Conservation (phyloP, 2,329 filamentous ascomycete species). For the Colletotrichum endophyticum region DNA sequence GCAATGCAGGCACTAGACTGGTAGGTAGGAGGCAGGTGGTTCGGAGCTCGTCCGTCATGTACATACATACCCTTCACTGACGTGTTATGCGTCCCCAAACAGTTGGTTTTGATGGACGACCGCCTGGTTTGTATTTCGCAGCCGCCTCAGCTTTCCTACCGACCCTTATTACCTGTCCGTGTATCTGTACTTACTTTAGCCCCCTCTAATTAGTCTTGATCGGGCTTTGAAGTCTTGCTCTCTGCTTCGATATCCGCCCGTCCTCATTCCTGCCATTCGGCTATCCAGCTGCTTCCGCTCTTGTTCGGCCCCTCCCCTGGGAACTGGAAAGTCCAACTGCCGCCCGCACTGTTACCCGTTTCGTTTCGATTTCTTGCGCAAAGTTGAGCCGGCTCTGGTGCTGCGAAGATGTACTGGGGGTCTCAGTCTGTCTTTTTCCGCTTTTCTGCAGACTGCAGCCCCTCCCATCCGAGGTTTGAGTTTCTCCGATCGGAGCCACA, state of each 20-base stretch:
- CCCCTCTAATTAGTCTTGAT: background rate
- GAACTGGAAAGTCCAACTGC: background rate
- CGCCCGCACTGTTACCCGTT: constrained; percentile 12
- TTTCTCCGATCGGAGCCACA: constrained; percentile 5
- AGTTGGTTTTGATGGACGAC: background rate
- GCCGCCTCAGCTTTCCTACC: background rate
- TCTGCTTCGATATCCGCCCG: background rate
- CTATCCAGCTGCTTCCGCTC: background rate
- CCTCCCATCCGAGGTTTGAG: constrained; percentile 1
- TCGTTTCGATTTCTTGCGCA: constrained; percentile 10
- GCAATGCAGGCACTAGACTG: background rate
- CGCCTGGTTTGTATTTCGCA: background rate
- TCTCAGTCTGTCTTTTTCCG: background rate
- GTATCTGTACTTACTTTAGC: background rate
- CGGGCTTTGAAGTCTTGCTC: background rate
- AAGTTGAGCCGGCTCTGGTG: background rate
- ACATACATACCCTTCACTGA: background rate
- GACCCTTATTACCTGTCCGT: background rate
- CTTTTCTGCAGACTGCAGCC: background rate
- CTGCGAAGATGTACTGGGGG: background rate
- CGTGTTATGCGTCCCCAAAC: background rate
- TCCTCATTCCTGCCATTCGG: background rate
- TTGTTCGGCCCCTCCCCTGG: background rate
- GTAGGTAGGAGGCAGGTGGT: background rate
- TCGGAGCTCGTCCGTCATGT: background rate